Base-by-base conservation (phyloP, 768 basidiomycete genomes). In the Naganishia randhawae region DNA sequence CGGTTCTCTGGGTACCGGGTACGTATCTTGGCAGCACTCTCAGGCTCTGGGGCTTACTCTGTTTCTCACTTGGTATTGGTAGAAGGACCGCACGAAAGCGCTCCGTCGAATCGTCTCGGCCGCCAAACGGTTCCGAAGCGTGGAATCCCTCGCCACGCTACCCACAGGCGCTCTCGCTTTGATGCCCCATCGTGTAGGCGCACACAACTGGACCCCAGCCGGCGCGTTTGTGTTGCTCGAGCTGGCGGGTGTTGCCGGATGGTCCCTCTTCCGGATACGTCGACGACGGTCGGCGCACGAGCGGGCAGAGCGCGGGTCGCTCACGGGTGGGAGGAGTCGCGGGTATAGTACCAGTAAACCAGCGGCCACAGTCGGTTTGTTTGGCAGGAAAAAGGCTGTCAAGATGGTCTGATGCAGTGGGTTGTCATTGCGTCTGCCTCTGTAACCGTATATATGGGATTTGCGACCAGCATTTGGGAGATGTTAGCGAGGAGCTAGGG, bases 301-400 rank as follows among this genome's bases (percentile, higher is more conserved):
- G 4, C 22, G 13, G n/a, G n/a, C n/a, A 22, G 39, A 6, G 11
- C 29, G 27, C 11, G 27, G 57, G n/a, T 25, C 35, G 37, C 35
- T 27, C 22, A 39, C 57, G 25, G 22, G 57, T 6, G 25, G 37
- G 13, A 14, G 22, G 1, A 61, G 57, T 19, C 29, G 39, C 1
- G 57, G 57, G 1, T 61, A 41, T 22, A 61, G 57, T 14, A 61
- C n/a, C 16, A 61, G 57, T 29, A 61, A 61, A 29, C n/a, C 57
- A 22, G 9, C 57, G 22, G 17, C 39, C 22, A 41, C 45, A 22
- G 7, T 61, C 13, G 57, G 57, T 10, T 29, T 61, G 57, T 61
- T 61, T 37, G 57, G 57, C 19, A n/a, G 57, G 37, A 61, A 39
- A 61, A 61, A 61, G 22, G 57, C 57, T 2, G 57, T 41, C 57